Evolutionary conservation across 345 rosid species (phyloP).

Genomic region (Trapa bicornis): DNA sequence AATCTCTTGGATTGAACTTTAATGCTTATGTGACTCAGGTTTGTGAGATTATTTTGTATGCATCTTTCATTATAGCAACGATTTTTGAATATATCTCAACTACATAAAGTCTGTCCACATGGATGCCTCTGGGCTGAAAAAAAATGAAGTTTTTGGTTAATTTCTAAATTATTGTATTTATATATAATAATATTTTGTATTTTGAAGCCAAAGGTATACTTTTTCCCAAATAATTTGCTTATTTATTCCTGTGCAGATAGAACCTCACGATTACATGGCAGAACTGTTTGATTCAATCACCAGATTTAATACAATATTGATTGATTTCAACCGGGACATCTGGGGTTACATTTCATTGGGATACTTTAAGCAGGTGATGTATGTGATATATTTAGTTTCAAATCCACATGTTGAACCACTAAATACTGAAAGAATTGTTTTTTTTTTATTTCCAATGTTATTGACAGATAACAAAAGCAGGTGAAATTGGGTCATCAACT

Average conservation of each 20-base stretch:
- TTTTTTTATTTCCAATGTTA: constrained; percentile 2
- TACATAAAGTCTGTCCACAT: not conserved
- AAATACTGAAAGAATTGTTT: not conserved
- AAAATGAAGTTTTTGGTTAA: too few species aligned
- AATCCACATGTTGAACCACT: not conserved
- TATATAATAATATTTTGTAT: not conserved
- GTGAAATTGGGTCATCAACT: constrained; percentile 88
- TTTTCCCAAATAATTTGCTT: not conserved
- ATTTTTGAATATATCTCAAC: not conserved
- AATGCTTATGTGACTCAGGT: constrained; percentile 95
- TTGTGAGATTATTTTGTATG: not conserved
- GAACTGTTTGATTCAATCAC: constrained; percentile 11
- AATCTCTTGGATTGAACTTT: constrained; percentile 69
- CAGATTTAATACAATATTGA: constrained; percentile 16
- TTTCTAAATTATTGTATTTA: too few species aligned
- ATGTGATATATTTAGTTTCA: not conserved
- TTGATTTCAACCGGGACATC: constrained; percentile 57
- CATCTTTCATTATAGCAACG: not conserved
- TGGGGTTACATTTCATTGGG: constrained; percentile 87
- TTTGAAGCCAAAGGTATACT: not conserved
- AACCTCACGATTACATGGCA: constrained; percentile 16
- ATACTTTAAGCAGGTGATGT: constrained; percentile 74
- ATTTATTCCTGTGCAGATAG: constrained; percentile 5
- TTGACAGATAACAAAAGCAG: constrained; percentile 72
- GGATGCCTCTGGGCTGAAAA: too few species aligned